Base-by-base conservation (phyloP, 2,329 filamentous ascomycete genomes). In the Sphaerulina vaccinii region DNA sequence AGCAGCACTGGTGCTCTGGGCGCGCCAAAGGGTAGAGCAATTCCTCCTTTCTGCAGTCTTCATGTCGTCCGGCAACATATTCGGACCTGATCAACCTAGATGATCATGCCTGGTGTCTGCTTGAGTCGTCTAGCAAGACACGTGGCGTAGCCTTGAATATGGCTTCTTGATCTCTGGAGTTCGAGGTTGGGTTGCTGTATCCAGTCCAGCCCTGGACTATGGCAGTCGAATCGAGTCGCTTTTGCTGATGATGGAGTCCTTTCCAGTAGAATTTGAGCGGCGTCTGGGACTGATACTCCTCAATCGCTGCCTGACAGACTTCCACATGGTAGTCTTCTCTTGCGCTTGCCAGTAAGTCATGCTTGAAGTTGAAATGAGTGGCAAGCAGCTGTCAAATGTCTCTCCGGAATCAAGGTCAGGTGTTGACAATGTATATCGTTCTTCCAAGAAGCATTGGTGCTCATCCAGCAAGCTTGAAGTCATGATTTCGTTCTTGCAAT, bases 381-480 rank as follows among this genome's bases (percentile, higher is more conserved):
- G 49, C 39, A 37, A 27, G 32, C n/a, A 42, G 33, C 32, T 40
- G 29, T 51, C 42, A 47, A 51, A 51, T 4, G 32, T 32, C 13
- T 49, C 45, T 36, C 45, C 37, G 29, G 27, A 23, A 27, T 33
- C 38, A 7, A 37, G 23, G 15, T 47, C 40, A n/a, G 51, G 51
- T 15, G 41, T 46, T 2, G 42, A 48, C 5, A 54, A 27, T 33
- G 33, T 45, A 36, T 54, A 54, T 18, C 49, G 46, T 22, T 54
- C 51, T 36, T 54, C 51, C 19, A 46, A 18, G 46, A 54, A 54
- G 51, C 51, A 54, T 42, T 54, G 51, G 18, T 54, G 51, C 41
- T 49, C 51, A 10, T 54, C 51, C 36, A 54, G 11, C 18, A 37
- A 36, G 47, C 46, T 54, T 7, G 40, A 22, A 42, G 47, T 49